Evolutionary conservation across 306 rosid species (phyloP), one percentile per base, ranked within the genome.

Genomic region (Vigna trinervia): DNA sequence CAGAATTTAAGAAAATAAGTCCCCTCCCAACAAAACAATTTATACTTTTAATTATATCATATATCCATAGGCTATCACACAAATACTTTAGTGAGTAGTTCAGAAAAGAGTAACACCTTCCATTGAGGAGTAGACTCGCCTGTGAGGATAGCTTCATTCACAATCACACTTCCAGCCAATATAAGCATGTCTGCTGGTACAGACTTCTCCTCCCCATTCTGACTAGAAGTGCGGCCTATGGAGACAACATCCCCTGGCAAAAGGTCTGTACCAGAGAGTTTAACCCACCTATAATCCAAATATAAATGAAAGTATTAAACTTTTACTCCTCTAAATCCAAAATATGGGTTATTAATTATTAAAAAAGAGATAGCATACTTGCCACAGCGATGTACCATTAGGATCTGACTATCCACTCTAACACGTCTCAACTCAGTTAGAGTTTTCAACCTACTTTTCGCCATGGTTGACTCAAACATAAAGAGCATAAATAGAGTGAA

Each of bases 51-150:
- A 43, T 52, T 20, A 19, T 66, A 20, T 66, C 28, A 67, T 6
- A 23, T n/a, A 64, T 65, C 19, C 48, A 56, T 46, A 10, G 34
- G 47, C 23, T 70, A 65, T 47, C 51, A 69, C 73, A 69, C 11
- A 73, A 75, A 1, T 28, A 71, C 57, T 63, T 73, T 34, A 74
- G 22, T 48, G 60, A 82, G 80, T 80, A 77, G 74, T 79, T 66
- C 75, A 80, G 90, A 82, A 74, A 78, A 67, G 85, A 69, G 80
- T 69, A 79, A 78, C 89, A 96, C 98, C 99, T 96, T 96, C 99
- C 99, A 96, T 74, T 96, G 99, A 56, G 98, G 99, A 47, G 99
- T 96, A 76, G 99, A 96, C 90, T 96, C 99, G 87, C 99, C 99
- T 48, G 99, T 96, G 81, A 96, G 99, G 85, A 96, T 92, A 75